Evolutionary conservation across 345 rosid genomes (phyloP), one percentile per base, ranked within the genome.

Genomic region (Abelmoschus esculentus): DNA sequence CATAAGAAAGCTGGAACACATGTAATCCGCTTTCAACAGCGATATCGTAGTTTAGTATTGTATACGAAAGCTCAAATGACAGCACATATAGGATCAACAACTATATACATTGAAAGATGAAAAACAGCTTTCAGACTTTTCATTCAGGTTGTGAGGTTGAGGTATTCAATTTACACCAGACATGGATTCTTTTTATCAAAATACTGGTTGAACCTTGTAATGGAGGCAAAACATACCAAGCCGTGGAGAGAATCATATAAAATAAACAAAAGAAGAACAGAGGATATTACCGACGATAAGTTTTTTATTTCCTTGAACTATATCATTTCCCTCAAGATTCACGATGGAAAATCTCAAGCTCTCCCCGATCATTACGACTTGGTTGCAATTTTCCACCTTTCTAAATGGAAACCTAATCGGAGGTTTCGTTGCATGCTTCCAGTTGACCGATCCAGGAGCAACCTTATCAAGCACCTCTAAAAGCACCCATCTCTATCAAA

Each of bases 371-470:
- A 72, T 79, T 74, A 93, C 78, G 26, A 89, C 96, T 84, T 91
- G 97, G 78, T 93, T 93, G 83, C 96, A 91, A 76, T 93, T 93
- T 74, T 93, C 98, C 40, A 93, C 93, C 80, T 89, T 89, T 81
- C 91, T 86, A 61, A 93, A 88, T 4, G 95, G 97, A 97, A 91
- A 91, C 85, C 88, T 93, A 58, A 93, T 89, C 0, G 96, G 98
- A 60, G 98, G 98, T 75, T 82, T 93, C 3, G 96, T 79, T 70
- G 98, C 89, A 9, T 89, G 93, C 84, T 85, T 93, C 97, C 97
- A 93, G 84, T 87, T 86, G 38, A 89, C 97, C 47, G 88, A 89
- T 36, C 96, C 96, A 10, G 97, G 90, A 19, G 81, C 74, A 73
- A 93, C 73, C 78, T 89, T 93, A 74, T 91, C 98, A 63, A 91